Conservation (phyloP, 2,329 filamentous ascomycete species). For the Chrysosporium keratinophilum region DNA sequence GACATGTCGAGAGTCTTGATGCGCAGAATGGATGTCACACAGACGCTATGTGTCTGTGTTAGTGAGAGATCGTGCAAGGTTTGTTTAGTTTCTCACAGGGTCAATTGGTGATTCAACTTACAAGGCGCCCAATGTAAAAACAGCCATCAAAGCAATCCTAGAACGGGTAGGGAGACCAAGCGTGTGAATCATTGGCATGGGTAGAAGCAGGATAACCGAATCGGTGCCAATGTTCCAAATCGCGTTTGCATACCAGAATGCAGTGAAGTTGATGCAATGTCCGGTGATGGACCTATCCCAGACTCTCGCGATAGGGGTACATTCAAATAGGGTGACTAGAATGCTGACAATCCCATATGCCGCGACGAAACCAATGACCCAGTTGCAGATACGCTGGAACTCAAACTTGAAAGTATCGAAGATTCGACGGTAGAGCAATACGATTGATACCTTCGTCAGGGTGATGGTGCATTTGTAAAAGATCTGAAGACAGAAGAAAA, state of each 20-base stretch:
- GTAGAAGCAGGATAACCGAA: constrained; percentile 26
- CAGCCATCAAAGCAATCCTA: constrained; percentile 41
- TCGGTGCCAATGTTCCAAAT: constrained; percentile 30
- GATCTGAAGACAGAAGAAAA: constrained; percentile 44
- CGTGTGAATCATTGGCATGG: constrained; percentile 26
- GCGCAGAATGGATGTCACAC: constrained; percentile 25
- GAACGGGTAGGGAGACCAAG: constrained; percentile 30
- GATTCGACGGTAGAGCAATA: constrained; percentile 46
- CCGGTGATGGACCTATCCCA: constrained; percentile 37
- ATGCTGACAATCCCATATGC: constrained; percentile 41
- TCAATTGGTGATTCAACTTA: constrained; percentile 19
- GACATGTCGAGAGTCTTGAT: constrained; percentile 26
- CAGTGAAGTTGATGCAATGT: constrained; percentile 38
- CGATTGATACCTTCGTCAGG: constrained; percentile 44
- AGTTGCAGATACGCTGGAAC: constrained; percentile 38
- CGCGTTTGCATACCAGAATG: constrained; percentile 43
- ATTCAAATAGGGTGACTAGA: constrained; percentile 42
- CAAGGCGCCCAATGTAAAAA: constrained; percentile 32
- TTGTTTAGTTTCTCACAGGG: neutral
- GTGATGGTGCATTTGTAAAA: constrained; percentile 48
- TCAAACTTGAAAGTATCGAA: constrained; percentile 41
- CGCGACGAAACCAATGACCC: constrained; percentile 36
- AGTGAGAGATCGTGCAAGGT: neutral
- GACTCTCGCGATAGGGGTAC: constrained; percentile 39
- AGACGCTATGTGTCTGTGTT: constrained; percentile 19